Base-by-base conservation (phyloP, 441 rosid genomes). In the Brassica hybrid region DNA sequence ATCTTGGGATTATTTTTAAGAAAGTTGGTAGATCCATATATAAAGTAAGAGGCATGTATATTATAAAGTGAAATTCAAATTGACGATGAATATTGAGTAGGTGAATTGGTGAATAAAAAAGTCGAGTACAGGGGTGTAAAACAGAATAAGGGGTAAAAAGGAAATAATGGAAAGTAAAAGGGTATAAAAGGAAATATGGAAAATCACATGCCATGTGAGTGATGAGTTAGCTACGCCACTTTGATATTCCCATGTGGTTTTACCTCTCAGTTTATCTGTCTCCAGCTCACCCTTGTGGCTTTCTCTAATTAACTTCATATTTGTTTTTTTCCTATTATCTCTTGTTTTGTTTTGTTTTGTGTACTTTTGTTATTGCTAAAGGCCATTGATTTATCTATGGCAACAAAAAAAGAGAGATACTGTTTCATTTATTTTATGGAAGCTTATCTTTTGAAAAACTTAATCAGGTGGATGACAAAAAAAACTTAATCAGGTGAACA, bases 191-290 rank as follows among this genome's bases (percentile, higher is more conserved):
- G 21, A 69, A 79, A 79, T 61, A 67, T 1, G 25, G 27, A 72
- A 67, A 50, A n/a, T 48, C 57, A 41, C 69, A 60, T 71, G 89
- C 80, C 96, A 88, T 85, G 91, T 85, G 78, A 71, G 83, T 78
- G 84, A 85, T 83, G 91, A 86, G 91, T 83, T 83, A 86, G 85
- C 87, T 69, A 85, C 86, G 83, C 79, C 74, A 63, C 72, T 74
- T 74, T 74, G 63, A 79, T 74, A 45, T 65, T 83, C 80, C 86
- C 95, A 88, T 85, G 92, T 89, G 91, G 82, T 73, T 85, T 88
- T 72, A 87, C 83, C 90, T 80, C 82, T 74, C 21, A 67, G 66
- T 89, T 87, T 73, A 85, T 83, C 90, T 89, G 91, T 78, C 87
- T 77, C 87, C 93, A 87, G 89, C 93, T 88, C 84, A 81, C 81